These are phyloP conservation scores for Saprolegnia parasitica DNA, from an alignment of 352 stramenopile species.

Conservation along the genomic window DNA sequence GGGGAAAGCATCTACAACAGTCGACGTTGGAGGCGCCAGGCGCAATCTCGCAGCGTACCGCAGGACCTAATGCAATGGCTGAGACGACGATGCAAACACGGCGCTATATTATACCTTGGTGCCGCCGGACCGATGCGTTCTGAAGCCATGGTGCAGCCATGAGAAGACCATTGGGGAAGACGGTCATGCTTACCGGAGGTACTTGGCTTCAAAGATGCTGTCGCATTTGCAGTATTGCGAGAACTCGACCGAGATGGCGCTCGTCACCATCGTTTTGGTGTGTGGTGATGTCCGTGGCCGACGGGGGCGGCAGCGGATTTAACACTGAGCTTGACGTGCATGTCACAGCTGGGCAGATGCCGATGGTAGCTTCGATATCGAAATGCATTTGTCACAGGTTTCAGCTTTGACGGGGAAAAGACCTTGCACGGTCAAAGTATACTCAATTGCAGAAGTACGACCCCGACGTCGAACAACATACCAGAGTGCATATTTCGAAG, in stretches of 20 bases:
- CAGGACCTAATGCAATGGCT: conserved; percentile 1
- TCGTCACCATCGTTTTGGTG: conserved; percentile 10
- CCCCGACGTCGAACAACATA: no score
- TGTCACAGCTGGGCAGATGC: conserved; percentile 1
- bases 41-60: conserved; percentile 8
- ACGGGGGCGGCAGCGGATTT: neutral
- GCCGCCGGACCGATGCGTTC: conserved; percentile 24
- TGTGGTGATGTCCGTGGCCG: neutral
- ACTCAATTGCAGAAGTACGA: neutral
- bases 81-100: neutral
- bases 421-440: conserved; percentile 7
- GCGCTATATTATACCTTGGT: conserved; percentile 8
- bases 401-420: conserved; percentile 15
- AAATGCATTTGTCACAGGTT: conserved; percentile 11
- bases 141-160: neutral
- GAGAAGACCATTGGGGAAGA: neutral
- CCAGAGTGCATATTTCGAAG: no score
- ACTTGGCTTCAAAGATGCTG: conserved; percentile 29
- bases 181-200: conserved; percentile 13
- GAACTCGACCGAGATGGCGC: conserved; percentile 23
- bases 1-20: conserved; percentile 26
- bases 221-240: conserved; percentile 26
- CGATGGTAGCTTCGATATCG: neutral
- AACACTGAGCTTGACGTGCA: neutral
- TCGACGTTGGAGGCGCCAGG: neutral